Base-by-base conservation (phyloP, 2,329 filamentous ascomycete species). In the Pestalotiopsis sp. region DNA sequence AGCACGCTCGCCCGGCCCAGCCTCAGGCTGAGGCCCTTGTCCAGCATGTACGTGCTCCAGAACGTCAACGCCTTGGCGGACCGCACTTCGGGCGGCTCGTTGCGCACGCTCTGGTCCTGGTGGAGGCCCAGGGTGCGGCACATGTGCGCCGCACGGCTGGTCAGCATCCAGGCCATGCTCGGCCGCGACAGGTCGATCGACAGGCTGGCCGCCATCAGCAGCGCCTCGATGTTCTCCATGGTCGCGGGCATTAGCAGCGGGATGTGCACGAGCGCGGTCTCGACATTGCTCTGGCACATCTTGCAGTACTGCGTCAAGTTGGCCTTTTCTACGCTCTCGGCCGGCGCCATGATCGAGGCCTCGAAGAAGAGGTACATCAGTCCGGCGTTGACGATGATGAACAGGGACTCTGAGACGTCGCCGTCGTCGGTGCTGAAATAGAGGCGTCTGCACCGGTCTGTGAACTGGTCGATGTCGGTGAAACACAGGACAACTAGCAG, bases 31-130 rank as follows among this genome's bases (percentile, higher is more conserved):
- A 89, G 77, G 20, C 82, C 82, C 68, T 86, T 88, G 68, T 89
- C 84, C 17, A 89, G 76, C 60, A 85, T 82, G 70, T 89, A 90
- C 0, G 85, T 76, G 48, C 79, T 81, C 88, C 88, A 90, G 72
- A 90, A 90, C 9, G 89, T 72, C 1, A 80, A 71, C 1, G 75
- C 78, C 70, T 80, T 81, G 73, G 76, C 71, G 1, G 75, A 70
- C 17, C 74, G 73, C 56, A 73, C 75, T 9, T 74, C 71, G 0
- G 73, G 69, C 24, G 67, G 69, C 68, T 74, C 74, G 64, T 73
- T 67, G 48, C 61, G 59, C 6, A 58, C 68, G 39, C 70, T 73
- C 71, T 69, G 77, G 56, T 72, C 70, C 48, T 78, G 76, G 62
- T 78, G 76, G 24, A 77, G 73, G 14, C 76, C 76, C 0, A 78